A percentile compares a stretch with the other conserved stretches of the same genome.
Evolutionary conservation across 2,329 filamentous ascomycete species (phyloP).

Genomic region (Ophiostoma ulmi): DNA sequence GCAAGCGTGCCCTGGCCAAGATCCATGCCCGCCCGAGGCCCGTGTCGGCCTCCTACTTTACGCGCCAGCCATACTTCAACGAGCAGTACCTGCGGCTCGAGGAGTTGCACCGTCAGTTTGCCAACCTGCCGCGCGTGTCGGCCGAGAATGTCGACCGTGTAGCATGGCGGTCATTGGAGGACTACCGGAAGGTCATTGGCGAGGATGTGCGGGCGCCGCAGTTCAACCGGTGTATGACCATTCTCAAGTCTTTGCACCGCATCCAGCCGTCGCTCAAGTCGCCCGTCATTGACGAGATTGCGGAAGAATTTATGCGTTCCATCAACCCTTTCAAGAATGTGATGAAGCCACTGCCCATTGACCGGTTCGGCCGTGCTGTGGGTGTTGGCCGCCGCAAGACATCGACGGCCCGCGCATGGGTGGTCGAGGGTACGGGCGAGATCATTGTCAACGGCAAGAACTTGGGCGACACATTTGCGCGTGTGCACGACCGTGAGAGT

Average conservation of each 20-base stretch:
- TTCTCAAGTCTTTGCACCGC: slow-evolving; percentile 74
- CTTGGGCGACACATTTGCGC: slow-evolving; percentile 74
- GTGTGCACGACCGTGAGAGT: slow-evolving; percentile 90
- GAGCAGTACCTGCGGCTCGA: slow-evolving; percentile 75
- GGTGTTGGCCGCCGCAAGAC: slow-evolving; percentile 84
- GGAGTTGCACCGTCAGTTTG: slow-evolving; percentile 65
- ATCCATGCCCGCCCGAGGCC: slow-evolving; percentile 69
- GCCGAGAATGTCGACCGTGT: slow-evolving; percentile 63
- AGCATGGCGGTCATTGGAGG: slow-evolving; percentile 72
- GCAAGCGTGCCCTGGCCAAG: background rate
- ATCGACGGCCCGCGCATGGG: slow-evolving; percentile 74
- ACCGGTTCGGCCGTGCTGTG: slow-evolving; percentile 70
- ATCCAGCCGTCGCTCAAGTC: slow-evolving; percentile 79
- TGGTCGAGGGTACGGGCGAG: slow-evolving; percentile 91
- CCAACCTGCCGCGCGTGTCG: slow-evolving; percentile 64
- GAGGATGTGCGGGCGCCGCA: slow-evolving; percentile 71
- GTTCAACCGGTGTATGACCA: slow-evolving; percentile 68
- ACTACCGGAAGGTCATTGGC: slow-evolving; percentile 67
- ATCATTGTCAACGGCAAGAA: slow-evolving; percentile 84
- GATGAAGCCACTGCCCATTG: slow-evolving; percentile 60
- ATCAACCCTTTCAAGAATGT: slow-evolving; percentile 65
- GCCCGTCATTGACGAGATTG: slow-evolving; percentile 56
- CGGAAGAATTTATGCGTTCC: slow-evolving; percentile 67
- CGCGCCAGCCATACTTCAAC: slow-evolving; percentile 75
- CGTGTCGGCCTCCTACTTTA: slow-evolving; percentile 90